Evolutionary conservation across 371 early-diverging fungal genomes (phyloP), one percentile per base, ranked within the genome.

Genomic region (Lichtheimia ramosa): DNA sequence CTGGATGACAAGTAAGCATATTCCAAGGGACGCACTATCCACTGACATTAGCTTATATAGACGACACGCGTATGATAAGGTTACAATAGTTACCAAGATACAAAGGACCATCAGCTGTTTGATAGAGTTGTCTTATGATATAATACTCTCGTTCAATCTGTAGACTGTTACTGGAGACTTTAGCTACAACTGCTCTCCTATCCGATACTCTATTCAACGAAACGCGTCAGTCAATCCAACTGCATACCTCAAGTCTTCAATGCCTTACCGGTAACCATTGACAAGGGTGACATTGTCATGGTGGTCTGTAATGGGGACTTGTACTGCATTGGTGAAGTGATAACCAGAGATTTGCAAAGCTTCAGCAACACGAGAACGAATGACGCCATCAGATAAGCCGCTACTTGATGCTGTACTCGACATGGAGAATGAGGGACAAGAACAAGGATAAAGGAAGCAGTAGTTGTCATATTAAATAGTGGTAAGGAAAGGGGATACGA

Each of bases 61-160:
- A 10, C 6, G 10, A 34, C 34, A 10, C 34, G 34, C 34, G 34
- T 34, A 34, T 34, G 1, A 8, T 8, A 34, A 34, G 10, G 34
- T 1, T 8, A 8, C 10, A 8, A 1, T 10, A 34, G 2, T 34
- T 34, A 34, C 34, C 34, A 34, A 71, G 14, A 56, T 61, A 71
- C 10, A 64, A 59, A 3, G 67, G 53, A 13, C 74, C 74, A 60
- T 74, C 74, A 12, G 64, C 23, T 8, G 68, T 41, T 51, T 73
- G 68, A 58, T 71, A 71, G 42, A 77, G 52, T 60, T 68, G 65
- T 25, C 68, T 71, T 59, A 70, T 74, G 6, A 71, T 66, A 48
- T 74, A 68, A 57, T 68, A 77, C 52, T 77, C 77, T 52, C 77
- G 56, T 62, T 77, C 77, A 12, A 77, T 53, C 8, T 63, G 61